These are phyloP conservation scores for Echinochloa phyllopogon DNA, from an alignment of 176 grass and related monocot genomes.

Conservation along the genomic window DNA sequence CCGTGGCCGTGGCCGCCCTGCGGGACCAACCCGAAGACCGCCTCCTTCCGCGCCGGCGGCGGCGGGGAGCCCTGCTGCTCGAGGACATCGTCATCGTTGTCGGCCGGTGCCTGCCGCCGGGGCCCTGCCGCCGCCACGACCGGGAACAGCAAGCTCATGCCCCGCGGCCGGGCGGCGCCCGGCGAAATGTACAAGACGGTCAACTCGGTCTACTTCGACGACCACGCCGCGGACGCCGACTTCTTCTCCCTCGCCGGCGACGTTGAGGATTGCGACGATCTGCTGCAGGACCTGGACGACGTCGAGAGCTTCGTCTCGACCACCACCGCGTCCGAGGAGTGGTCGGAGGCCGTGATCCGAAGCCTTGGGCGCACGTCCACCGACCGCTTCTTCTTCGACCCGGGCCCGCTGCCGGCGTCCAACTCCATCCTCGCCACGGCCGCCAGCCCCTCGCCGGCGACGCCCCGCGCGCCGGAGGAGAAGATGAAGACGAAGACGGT, in stretches of 20 bases:
- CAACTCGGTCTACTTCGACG: conserved; percentile 64
- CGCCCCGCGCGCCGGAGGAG: too few species aligned
- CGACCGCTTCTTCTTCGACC: conserved; percentile 73
- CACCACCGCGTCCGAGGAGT: conserved; percentile 41
- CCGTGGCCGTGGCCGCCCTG: conserved; percentile 65
- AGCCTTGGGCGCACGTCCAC: conserved; percentile 44
- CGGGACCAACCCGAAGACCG: conserved; percentile 44
- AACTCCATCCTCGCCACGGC: conserved; percentile 44
- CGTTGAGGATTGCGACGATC: background rate
- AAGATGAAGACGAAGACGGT: background rate
- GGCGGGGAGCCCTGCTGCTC: conserved; percentile 4
- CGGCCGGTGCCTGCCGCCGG: background rate
- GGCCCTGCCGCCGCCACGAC: background rate
- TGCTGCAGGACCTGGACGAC: conserved; percentile 24
- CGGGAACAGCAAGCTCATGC: background rate
- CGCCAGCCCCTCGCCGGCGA: background rate
- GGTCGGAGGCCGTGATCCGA: conserved; percentile 56
- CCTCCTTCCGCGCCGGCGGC: conserved; percentile 53
- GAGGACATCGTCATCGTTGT: background rate
- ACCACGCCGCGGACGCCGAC: conserved; percentile 36
- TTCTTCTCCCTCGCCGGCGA: background rate
- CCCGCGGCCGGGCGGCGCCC: background rate
- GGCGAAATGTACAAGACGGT: conserved; percentile 52
- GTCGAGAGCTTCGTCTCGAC: conserved; percentile 36
- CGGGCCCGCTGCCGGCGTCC: conserved; percentile 36